Evolutionary conservation across 2,329 filamentous ascomycete species (phyloP), one percentile per base, ranked within the genome.

Genomic region (Colletotrichum chlorophyti): DNA sequence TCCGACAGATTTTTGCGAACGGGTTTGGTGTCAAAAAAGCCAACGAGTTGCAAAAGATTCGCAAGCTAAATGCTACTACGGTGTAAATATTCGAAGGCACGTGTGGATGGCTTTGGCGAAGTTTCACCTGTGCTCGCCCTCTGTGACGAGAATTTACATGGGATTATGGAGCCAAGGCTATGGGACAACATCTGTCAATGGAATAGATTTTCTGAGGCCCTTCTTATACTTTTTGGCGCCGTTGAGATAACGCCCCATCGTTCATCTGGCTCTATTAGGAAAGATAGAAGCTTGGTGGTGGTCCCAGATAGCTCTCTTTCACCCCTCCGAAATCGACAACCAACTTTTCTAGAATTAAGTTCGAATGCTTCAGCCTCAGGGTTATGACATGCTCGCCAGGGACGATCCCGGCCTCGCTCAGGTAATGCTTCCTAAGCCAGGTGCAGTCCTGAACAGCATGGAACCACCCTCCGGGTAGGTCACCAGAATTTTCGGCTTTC

Each of bases 1-100:
- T 84, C n/a, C 70, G 77, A 21, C 77, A 80, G 50, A 73, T 83
- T 5, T 84, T 84, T 62, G 65, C 74, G 26, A 71, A 78, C 34
- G 77, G 77, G 0, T 82, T 81, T 58, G 79, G 78, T 11, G 74
- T 81, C 2, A 68, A 73, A 55, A 70, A 74, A 46, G 76, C 78
- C 2, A 68, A 73, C 50, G 63, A 72, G 59, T 64, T 78, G 41
- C 75, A 76, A 59, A 76, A 62, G 49, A 60, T 72, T 53, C 65
- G 65, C 63, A 70, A 68, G 49, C 40, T 47, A 29, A 12, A 12
- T 3, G 48, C 17, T 2, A 19, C 29, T 15, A 42, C 31, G 5
- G 46, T 38, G 12, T 51, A 23, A n/a, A 5, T 12, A 21, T 19
- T 2, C 17, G 29, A 21, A 34, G 29, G 14, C 8, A 8, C 24